phyloP scores from a whole-genome alignment of 192 early-diverging fungal genomes.

The Entomortierella lignicola region DNA sequence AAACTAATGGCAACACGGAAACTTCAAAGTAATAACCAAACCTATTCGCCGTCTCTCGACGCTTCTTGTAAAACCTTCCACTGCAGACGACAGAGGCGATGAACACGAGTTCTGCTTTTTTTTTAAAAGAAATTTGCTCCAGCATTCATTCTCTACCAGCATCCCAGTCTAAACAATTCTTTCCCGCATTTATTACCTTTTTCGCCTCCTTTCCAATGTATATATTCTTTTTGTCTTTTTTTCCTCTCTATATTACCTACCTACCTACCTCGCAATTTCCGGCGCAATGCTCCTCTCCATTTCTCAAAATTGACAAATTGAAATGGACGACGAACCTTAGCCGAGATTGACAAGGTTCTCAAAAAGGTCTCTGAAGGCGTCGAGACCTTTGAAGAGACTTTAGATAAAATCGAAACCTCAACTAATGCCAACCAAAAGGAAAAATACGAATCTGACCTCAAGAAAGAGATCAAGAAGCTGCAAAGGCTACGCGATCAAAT shows the following conservation, averaged over 20 bases:
- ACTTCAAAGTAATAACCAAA: conserved; percentile 45
- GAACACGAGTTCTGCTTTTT: background rate
- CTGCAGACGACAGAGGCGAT: background rate
- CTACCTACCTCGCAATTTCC: background rate
- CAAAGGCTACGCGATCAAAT: conserved; percentile 98
- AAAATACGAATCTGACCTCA: conserved; percentile 97
- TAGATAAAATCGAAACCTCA: conserved; percentile 88
- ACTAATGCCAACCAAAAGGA: conserved; percentile 93
- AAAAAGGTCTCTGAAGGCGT: conserved; percentile 98
- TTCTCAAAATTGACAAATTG: background rate
- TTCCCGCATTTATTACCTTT: background rate
- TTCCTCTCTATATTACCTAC: background rate
- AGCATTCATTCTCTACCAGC: background rate
- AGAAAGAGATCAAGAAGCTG: conserved; percentile 99
- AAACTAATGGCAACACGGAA: conserved; percentile 51
- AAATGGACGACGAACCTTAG: conserved; percentile 52
- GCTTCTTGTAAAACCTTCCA: background rate
- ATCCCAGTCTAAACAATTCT: background rate
- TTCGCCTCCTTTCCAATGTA: background rate
- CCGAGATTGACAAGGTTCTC: conserved; percentile 95
- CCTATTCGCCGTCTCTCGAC: background rate
- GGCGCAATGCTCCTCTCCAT: background rate
- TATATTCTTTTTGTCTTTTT: background rate
- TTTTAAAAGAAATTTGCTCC: background rate
- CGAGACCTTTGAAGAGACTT: conserved; percentile 92